Evolutionary conservation across 1,284 basidiomycete species (phyloP).

Genomic region (Chalciporus piperatoides): DNA sequence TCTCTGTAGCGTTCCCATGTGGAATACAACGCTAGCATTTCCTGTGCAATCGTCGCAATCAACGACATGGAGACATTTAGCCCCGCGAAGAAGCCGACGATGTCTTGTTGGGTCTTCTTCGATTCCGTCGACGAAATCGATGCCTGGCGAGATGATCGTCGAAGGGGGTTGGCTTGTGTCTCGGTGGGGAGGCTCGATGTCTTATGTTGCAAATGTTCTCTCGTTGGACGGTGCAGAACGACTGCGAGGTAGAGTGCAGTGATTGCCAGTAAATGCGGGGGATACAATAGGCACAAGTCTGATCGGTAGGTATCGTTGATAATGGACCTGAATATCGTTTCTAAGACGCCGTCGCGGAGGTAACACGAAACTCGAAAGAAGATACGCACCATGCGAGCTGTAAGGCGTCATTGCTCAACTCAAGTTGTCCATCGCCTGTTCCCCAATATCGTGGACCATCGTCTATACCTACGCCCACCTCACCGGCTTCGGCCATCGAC

Average conservation of each 20-base stretch:
- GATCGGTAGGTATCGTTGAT: conserved; percentile 96
- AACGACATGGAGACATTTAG: conserved; percentile 83
- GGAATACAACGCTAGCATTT: conserved; percentile 86
- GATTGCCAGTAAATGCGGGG: conserved; percentile 92
- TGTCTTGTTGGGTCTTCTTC: conserved; percentile 56
- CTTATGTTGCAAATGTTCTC: conserved; percentile 37
- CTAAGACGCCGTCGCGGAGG: neutral
- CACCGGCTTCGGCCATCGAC: conserved; percentile 58
- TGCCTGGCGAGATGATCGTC: conserved; percentile 52
- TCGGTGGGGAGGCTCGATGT: conserved; percentile 18
- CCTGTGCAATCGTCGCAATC: conserved; percentile 85
- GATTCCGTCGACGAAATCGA: conserved; percentile 24
- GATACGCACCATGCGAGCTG: conserved; percentile 68
- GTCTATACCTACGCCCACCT: conserved; percentile 54
- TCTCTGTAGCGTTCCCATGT: conserved; percentile 82
- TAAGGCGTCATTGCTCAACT: conserved; percentile 62
- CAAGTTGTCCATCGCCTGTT: conserved; percentile 63
- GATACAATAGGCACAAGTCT: conserved; percentile 86
- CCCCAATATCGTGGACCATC: conserved; percentile 73
- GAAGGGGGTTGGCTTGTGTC: conserved; percentile 30
- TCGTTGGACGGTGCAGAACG: conserved; percentile 58
- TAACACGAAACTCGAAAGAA: neutral
- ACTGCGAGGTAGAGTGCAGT: conserved; percentile 87
- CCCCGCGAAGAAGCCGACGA: conserved; percentile 79
- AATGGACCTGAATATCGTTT: conserved; percentile 65